Base-by-base conservation (phyloP, 2,329 filamentous ascomycete genomes). In the Alternaria infectoria region DNA sequence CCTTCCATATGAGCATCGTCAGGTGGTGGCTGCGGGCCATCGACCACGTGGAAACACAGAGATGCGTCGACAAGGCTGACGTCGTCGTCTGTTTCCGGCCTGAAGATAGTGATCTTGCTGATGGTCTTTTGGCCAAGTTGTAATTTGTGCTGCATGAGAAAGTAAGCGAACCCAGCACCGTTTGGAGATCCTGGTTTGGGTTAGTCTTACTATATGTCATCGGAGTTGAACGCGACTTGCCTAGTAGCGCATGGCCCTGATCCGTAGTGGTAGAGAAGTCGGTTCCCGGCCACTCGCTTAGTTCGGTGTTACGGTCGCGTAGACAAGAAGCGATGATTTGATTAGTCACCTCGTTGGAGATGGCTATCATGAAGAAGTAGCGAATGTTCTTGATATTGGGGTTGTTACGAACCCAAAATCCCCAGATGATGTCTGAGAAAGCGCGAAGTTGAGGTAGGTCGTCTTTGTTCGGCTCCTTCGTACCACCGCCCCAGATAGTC, bases 351-450 rank as follows among this genome's bases (percentile, higher is more conserved):
- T 67, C 66, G 21, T 74, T 74, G 9, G 61, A 63, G 19, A 74
- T 65, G 1, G 61, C 63, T 13, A 69, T 32, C 63, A 69, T 66
- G 54, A 69, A 69, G 52, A 74, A 70, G 28, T 67, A 67, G 3
- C 52, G 57, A 10, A 74, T 62, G 17, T 68, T 69, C 13, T 26
- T 55, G 4, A 72, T 15, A 15, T 68, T 28, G 0, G 63, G 36
- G 25, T 72, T 70, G 0, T 61, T 36, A 13, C 59, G 52, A 28
- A n/a, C 21, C 70, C 69, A 74, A 43, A 59, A 69, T 3, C 60
- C 69, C 72, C 70, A 74, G 5, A 71, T 46, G n/a, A 74, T 45
- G 21, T 73, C 70, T 6, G 71, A 68, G 23, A 67, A 50, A 6
- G 57, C 46, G 6, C 65, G 58, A 0, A 74, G 61, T 1, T 45